Evolutionary conservation across 2,329 filamentous ascomycete genomes (phyloP).

Genomic region (Allantophomopsis lycopodina): DNA sequence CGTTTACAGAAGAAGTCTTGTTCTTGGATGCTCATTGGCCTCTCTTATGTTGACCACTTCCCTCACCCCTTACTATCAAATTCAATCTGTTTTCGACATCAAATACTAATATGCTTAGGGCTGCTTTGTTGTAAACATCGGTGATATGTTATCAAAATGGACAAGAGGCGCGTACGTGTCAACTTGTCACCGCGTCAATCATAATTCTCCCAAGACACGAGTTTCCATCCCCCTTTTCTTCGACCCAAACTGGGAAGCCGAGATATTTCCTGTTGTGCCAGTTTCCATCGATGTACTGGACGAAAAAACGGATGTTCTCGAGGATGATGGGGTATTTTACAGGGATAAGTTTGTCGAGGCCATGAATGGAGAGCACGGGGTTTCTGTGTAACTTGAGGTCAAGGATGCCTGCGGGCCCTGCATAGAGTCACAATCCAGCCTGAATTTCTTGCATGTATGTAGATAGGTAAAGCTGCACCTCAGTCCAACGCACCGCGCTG

Average conservation of each 20-base stretch:
- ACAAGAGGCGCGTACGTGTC: slow-evolving; percentile 2
- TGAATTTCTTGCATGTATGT: no score
- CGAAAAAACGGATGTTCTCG: not conserved
- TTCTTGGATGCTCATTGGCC: no score
- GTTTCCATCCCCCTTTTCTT: slow-evolving; percentile 8
- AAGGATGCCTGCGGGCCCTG: no score
- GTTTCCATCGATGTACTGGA: not conserved
- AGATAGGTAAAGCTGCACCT: no score
- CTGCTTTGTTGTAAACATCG: slow-evolving; percentile 4
- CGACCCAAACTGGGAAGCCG: slow-evolving; percentile 6
- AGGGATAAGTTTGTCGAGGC: slow-evolving; percentile 3
- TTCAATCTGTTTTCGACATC: not conserved
- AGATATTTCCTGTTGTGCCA: slow-evolving; percentile 6
- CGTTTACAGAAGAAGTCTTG: no score
- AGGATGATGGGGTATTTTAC: slow-evolving; percentile 1
- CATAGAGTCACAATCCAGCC: no score
- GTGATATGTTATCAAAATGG: slow-evolving; percentile 4
- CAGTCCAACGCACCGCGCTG: no score
- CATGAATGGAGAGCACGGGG: not conserved
- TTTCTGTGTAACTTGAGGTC: no score
- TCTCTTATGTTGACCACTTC: no score
- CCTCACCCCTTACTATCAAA: no score
- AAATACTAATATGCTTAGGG: slow-evolving; percentile 1
- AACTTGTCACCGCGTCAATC: slow-evolving; percentile 3
- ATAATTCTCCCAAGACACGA: slow-evolving; percentile 2